phyloP scores from a whole-genome alignment of 352 stramenopile species.

The Salisapilia sapeloensis region DNA sequence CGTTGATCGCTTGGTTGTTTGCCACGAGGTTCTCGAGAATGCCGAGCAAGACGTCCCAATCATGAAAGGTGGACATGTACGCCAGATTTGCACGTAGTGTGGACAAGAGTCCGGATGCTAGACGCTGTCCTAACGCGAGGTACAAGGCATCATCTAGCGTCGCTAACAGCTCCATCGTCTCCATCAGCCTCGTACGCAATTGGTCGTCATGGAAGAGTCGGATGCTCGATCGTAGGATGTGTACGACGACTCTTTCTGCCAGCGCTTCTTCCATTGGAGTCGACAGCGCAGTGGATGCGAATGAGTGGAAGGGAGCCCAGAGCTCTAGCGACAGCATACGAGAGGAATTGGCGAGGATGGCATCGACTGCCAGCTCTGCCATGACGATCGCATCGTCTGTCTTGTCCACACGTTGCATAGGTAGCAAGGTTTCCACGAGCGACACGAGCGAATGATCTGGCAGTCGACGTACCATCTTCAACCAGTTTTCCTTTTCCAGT shows the following conservation, averaged over 20 bases:
- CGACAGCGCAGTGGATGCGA: slow-evolving; percentile 57
- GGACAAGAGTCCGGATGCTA: slow-evolving; percentile 70
- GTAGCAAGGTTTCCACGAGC: slow-evolving; percentile 57
- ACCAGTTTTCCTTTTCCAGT: slow-evolving; percentile 76
- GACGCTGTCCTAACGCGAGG: slow-evolving; percentile 55
- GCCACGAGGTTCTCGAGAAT: slow-evolving; percentile 65
- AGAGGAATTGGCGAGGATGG: slow-evolving; percentile 74
- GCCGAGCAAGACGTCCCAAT: slow-evolving; percentile 55
- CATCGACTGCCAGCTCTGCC: slow-evolving; percentile 65
- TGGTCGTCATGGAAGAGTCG: slow-evolving; percentile 75
- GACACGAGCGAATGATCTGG: slow-evolving; percentile 38
- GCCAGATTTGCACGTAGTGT: slow-evolving; percentile 74
- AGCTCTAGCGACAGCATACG: slow-evolving; percentile 52
- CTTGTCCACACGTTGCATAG: slow-evolving; percentile 20
- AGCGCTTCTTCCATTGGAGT: slow-evolving; percentile 52
- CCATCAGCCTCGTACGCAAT: slow-evolving; percentile 62
- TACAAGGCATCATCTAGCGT: slow-evolving; percentile 71
- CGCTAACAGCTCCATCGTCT: slow-evolving; percentile 54
- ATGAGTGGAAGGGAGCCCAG: slow-evolving; percentile 69
- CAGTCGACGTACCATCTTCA: slow-evolving; percentile 64
- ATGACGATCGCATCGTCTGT: slow-evolving; percentile 67
- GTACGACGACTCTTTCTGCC: slow-evolving; percentile 70
- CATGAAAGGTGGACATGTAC: slow-evolving; percentile 77
- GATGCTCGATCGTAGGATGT: slow-evolving; percentile 74
- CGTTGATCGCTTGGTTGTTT: slow-evolving; percentile 49